phyloP scores from a whole-genome alignment of 2,329 filamentous ascomycete species.

The Fusarium temperatum region DNA sequence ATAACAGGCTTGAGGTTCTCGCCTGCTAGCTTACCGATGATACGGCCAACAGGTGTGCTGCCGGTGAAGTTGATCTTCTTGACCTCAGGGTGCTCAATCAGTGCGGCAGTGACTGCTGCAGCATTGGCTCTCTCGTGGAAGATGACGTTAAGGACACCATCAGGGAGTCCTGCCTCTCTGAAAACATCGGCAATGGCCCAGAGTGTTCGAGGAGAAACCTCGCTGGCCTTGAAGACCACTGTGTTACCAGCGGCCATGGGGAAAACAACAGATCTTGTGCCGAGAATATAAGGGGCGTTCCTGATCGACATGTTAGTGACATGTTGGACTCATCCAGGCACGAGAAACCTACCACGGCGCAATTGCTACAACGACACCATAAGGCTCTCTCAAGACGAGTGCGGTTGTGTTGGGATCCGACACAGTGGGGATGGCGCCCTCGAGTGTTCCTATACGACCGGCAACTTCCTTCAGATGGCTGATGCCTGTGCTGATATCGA shows the following conservation, averaged over 20 bases:
- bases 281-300: conserved; percentile 67
- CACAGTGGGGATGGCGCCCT: conserved; percentile 50
- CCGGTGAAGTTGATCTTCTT: conserved; percentile 91
- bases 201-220: conserved; percentile 71
- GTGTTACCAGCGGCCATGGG: conserved; percentile 84
- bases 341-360: conserved; percentile 74
- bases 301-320: conserved; percentile 45
- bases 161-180: conserved; percentile 78
- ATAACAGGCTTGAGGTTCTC: conserved; percentile 81
- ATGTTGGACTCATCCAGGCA: background rate
- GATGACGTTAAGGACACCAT: conserved; percentile 78
- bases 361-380: conserved; percentile 80
- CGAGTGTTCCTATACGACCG: conserved; percentile 51
- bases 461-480: conserved; percentile 56
- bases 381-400: conserved; percentile 78
- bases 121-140: conserved; percentile 73
- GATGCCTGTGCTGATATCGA: conserved; percentile 50
- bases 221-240: conserved; percentile 75
- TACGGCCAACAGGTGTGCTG: conserved; percentile 75
- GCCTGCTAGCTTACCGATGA: conserved; percentile 75
- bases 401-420: conserved; percentile 53
- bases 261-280: conserved; percentile 63
- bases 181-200: conserved; percentile 71
- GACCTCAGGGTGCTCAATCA: conserved; percentile 73
- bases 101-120: conserved; percentile 68